Percentiles rank a stretch among this genome's conserved stretches.
Evolutionary conservation across 495 filamentous ascomycete genomes (phyloP).

Genomic region (Hypoxylon lenormandii): DNA sequence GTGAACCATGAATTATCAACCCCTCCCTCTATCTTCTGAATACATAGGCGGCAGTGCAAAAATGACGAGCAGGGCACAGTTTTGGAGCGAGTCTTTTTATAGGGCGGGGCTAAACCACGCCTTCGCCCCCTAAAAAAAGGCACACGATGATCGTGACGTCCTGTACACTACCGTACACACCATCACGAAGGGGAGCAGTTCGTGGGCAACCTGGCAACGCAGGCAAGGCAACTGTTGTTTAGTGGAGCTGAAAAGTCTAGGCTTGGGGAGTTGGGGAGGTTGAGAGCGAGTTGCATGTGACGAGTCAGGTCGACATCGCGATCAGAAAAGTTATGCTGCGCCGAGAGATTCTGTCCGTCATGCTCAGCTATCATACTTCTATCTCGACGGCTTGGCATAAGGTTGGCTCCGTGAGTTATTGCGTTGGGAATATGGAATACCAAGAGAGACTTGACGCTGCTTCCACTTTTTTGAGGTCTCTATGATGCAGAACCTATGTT

Average conservation of each 20-base stretch:
- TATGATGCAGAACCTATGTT: conserved; percentile 27
- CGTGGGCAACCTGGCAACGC: conserved; percentile 8
- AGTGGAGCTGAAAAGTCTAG: conserved; percentile 21
- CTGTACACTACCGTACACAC: conserved; percentile 30
- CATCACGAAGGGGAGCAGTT: conserved; percentile 25
- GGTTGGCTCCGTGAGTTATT: conserved; percentile 8
- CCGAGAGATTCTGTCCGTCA: conserved; percentile 12
- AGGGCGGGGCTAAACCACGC: conserved; percentile 28
- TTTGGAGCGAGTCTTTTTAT: conserved; percentile 7
- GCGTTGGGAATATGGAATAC: conserved; percentile 10
- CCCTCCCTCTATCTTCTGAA: no score
- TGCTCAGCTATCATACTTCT: no score
- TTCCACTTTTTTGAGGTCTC: not conserved
- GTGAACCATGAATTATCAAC: conserved; percentile 25
- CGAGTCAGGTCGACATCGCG: conserved; percentile 20
- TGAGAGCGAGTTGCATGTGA: conserved; percentile 22
- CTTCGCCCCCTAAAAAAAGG: conserved; percentile 8
- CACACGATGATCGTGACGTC: conserved; percentile 21
- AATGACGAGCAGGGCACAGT: conserved; percentile 7
- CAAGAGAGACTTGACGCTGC: conserved; percentile 6
- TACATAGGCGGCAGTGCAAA: conserved; percentile 2
- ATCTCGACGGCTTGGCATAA: conserved; percentile 2
- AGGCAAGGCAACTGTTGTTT: not conserved
- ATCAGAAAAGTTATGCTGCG: conserved; percentile 26
- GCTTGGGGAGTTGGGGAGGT: not conserved